phyloP scores from a whole-genome alignment of 192 early-diverging fungal species.

The Thoreauomyces humboldtii region DNA sequence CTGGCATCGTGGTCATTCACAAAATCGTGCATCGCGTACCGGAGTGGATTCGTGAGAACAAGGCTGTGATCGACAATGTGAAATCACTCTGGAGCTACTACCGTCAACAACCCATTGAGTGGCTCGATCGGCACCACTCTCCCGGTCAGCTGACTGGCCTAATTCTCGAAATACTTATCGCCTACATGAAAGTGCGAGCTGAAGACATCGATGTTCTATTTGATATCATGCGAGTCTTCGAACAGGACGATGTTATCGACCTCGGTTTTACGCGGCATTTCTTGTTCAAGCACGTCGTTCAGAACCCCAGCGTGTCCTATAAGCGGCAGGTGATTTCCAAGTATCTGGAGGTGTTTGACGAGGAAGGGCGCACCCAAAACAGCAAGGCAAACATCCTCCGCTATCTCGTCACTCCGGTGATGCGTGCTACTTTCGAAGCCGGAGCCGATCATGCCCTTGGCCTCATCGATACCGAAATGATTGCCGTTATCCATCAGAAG shows the following conservation, averaged over 20 bases:
- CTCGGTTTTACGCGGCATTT: constrained; percentile 60
- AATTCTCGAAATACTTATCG: constrained; percentile 72
- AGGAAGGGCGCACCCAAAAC: constrained; percentile 53
- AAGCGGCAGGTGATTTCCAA: constrained; percentile 71
- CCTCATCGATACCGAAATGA: constrained; percentile 62
- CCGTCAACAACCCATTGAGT: constrained; percentile 13
- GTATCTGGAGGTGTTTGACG: constrained; percentile 74
- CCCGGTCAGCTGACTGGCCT: constrained; percentile 51
- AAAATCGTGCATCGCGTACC: constrained; percentile 22
- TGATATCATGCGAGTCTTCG: constrained; percentile 70
- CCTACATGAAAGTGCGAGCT: constrained; percentile 57
- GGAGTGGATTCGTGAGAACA: constrained; percentile 43
- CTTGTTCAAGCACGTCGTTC: constrained; percentile 62
- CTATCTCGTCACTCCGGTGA: constrained; percentile 84
- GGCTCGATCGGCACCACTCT: constrained; percentile 18
- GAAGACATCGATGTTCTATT: constrained; percentile 71
- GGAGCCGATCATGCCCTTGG: constrained; percentile 42
- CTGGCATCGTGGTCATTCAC: constrained; percentile 30
- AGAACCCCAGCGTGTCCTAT: constrained; percentile 34
- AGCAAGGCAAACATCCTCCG: constrained; percentile 73
- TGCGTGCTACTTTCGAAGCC: constrained; percentile 64
- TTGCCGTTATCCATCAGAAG: constrained; percentile 56
- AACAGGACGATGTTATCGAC: constrained; percentile 66
- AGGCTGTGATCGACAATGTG: constrained; percentile 26
- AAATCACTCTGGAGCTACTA: constrained; percentile 27